These are phyloP conservation scores for Fusarium tricinctum DNA, from an alignment of 2,329 filamentous ascomycete genomes.

Conservation along the genomic window DNA sequence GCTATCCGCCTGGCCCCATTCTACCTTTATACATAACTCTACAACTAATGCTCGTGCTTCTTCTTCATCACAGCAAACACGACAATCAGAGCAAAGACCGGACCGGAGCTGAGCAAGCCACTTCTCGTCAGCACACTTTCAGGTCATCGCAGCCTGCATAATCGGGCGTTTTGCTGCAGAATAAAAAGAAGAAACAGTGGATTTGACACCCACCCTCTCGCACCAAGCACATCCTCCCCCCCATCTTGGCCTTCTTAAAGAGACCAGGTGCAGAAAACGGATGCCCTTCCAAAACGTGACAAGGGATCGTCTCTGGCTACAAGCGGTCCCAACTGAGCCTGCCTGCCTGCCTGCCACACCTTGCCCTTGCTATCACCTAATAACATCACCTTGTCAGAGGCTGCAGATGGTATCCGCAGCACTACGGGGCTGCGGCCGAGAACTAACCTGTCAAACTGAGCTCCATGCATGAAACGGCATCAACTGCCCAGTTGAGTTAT, in stretches of 20 bases:
- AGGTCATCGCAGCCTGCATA: slow-evolving; percentile 11
- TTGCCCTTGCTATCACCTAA: not conserved
- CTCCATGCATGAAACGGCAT: slow-evolving; percentile 20
- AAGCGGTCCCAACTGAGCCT: not conserved
- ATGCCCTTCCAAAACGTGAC: slow-evolving; percentile 6
- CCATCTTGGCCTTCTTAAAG: slow-evolving; percentile 12
- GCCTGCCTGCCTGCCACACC: not conserved
- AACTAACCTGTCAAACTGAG: slow-evolving; percentile 18
- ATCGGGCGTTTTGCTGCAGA: slow-evolving; percentile 1
- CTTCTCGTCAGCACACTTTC: slow-evolving; percentile 5
- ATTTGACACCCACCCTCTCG: not conserved
- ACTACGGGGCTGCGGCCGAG: slow-evolving; percentile 22
- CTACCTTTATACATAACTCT: not conserved
- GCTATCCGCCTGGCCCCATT: slow-evolving; percentile 3
- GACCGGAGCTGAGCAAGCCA: slow-evolving; percentile 8
- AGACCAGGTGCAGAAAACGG: slow-evolving; percentile 16
- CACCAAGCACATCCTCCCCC: slow-evolving; percentile 6
- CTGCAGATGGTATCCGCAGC: slow-evolving; percentile 34
- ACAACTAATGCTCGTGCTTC: not conserved
- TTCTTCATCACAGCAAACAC: not conserved
- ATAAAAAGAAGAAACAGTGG: not conserved
- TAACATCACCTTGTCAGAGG: slow-evolving; percentile 1
- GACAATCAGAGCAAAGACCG: slow-evolving; percentile 2
- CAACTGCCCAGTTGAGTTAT: slow-evolving; percentile 2
- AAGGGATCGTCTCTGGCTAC: slow-evolving; percentile 1